Base-by-base conservation (phyloP, 352 stramenopile species). In the Globisporangium paroecandrum region DNA sequence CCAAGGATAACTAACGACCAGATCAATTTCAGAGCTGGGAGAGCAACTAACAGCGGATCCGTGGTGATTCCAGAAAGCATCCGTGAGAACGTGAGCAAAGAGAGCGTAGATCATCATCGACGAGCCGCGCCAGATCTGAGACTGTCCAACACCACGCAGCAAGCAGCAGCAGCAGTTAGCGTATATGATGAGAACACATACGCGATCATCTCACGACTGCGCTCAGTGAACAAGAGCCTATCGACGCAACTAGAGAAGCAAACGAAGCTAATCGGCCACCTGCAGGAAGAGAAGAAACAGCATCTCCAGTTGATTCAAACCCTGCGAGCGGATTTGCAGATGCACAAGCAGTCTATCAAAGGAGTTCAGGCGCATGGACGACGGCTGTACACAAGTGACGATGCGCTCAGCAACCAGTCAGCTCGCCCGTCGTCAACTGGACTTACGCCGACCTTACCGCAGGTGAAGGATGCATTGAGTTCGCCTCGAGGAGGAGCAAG, bases 121-220 rank as follows among this genome's bases (percentile, higher is more conserved):
- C n/a, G 29, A 61, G 29, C 9, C 1, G 6, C 4, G 10, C 15
- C 20, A 18, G 32, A 12, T 12, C 20, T 10, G 8, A 64, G 41
- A 38, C 12, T 18, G 20, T 27, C 38, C 12, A 36, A 36, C 36
- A 54, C 8, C 22, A 13, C 18, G 10, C 6, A 24, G 10, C 27
- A 38, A 15, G 10, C 41, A 5, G 41, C 15, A 49, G 7, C 9
- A 56, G 3, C 36, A 1, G 10, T 59, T 2, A 63, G 59, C 24
- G 43, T 69, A 13, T 91, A 89, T 51, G 83, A 89, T 22, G 78
- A 85, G 1, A 72, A 76, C 22, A 91, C 83, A 27, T 89, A 89
- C 65, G 72, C 64, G 18, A 74, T 89, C 25, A 77, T 89, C 13
- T 78, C 77, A 0, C 77, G 72, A 24, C 69, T 91, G 12, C 79